These are phyloP conservation scores for Rhizoclosmatium globosum DNA, from an alignment of 192 early-diverging fungal genomes.

Conservation along the genomic window DNA sequence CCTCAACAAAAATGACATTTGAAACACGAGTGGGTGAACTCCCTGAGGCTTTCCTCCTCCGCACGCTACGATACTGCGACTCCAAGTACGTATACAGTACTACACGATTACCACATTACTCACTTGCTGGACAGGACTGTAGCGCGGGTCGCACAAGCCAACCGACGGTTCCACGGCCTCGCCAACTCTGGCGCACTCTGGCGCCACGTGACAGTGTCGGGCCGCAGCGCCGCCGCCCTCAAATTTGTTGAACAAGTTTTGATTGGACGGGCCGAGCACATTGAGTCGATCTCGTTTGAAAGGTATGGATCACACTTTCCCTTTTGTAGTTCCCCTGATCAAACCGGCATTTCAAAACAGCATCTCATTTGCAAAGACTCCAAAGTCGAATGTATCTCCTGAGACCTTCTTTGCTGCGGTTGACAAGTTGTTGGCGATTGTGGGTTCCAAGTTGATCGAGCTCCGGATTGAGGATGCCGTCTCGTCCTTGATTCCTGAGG, in stretches of 20 bases:
- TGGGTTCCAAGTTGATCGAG: slow-evolving; percentile 9
- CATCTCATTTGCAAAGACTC: not conserved
- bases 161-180: not conserved
- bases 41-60: not conserved
- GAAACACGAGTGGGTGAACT: slow-evolving; percentile 56
- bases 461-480: slow-evolving; percentile 13
- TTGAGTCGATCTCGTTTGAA: slow-evolving; percentile 11
- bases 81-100: not conserved
- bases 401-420: slow-evolving; percentile 10
- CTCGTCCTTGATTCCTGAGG: not conserved
- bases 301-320: not conserved
- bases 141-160: not conserved
- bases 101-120: not conserved
- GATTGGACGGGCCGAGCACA: not conserved
- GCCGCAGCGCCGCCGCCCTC: not conserved
- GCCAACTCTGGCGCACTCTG: slow-evolving; percentile 2
- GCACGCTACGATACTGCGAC: slow-evolving; percentile 13
- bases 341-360: not conserved
- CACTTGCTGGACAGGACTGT: not conserved
- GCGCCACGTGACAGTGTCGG: not conserved
- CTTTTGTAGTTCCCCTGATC: not conserved
- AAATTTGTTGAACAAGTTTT: slow-evolving; percentile 22
- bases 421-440: not conserved
- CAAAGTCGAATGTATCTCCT: not conserved
- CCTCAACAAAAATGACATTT: no score